A percentile compares a stretch with the other conserved stretches of the same genome.
phyloP scores from a whole-genome alignment of 257 asterid genomes.

The Nicotiana sylvestris region DNA sequence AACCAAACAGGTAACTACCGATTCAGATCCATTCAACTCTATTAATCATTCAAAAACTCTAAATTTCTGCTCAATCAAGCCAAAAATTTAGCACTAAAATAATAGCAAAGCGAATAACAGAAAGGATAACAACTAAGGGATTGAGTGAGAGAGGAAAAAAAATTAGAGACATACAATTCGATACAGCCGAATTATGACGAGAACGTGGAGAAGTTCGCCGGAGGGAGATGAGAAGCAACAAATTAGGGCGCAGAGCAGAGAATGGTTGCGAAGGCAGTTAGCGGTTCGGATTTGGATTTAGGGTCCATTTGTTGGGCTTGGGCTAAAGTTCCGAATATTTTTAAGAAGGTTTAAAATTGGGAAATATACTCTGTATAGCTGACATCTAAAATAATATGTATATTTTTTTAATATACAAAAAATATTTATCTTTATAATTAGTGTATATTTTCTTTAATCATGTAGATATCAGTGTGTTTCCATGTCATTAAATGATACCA shows the following conservation, averaged over 20 bases:
- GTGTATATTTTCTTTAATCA: too few species aligned
- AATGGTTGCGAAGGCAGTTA: too few species aligned
- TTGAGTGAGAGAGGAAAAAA: not conserved
- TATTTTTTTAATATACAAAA: too few species aligned
- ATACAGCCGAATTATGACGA: not conserved
- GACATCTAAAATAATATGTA: too few species aligned
- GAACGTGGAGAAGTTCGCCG: not conserved
- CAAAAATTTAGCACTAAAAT: not conserved
- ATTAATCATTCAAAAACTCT: not conserved
- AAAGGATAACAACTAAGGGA: not conserved
- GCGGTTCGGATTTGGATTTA: too few species aligned
- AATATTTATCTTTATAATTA: too few species aligned
- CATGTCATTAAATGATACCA: too few species aligned
- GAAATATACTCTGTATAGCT: too few species aligned
- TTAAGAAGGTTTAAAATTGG: too few species aligned
- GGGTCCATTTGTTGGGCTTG: too few species aligned
- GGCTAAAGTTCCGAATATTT: too few species aligned
- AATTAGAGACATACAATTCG: not conserved
- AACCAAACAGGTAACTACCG: not conserved
- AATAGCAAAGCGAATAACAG: not conserved
- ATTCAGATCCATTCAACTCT: conserved; percentile 10
- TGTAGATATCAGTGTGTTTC: too few species aligned
- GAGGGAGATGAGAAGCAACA: not conserved
- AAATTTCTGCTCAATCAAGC: not conserved
- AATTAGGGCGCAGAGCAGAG: conserved; percentile 43